phyloP scores from a whole-genome alignment of 257 asterid genomes.

The Primulina eburnea region DNA sequence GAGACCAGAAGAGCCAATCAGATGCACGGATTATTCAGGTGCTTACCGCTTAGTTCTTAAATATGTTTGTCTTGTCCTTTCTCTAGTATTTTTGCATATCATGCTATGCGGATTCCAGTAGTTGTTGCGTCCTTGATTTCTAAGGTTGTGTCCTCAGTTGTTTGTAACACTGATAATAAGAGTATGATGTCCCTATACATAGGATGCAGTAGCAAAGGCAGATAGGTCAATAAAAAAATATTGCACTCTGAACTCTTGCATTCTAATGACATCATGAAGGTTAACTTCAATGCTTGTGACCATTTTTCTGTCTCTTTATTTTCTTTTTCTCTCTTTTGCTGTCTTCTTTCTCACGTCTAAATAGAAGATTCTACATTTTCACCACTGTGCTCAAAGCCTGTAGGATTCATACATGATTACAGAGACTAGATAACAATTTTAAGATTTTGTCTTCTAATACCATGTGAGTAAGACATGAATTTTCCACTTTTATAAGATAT shows the following conservation, averaged over 20 bases:
- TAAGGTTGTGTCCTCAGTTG: neutral
- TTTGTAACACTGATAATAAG: neutral
- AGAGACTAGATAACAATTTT: too few relatives aligned
- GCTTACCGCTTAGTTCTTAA: conserved; percentile 12
- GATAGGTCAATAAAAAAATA: too few relatives aligned
- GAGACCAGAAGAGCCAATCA: conserved; percentile 93
- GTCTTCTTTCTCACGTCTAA: neutral
- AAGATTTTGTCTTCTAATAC: neutral
- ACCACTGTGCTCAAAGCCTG: neutral
- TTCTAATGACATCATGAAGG: conserved; percentile 1
- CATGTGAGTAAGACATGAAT: neutral
- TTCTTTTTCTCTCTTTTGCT: neutral
- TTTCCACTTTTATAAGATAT: too few relatives aligned
- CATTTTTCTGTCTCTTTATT: neutral
- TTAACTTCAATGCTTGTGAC: conserved; percentile 5
- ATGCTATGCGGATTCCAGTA: neutral
- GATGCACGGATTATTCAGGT: conserved; percentile 98
- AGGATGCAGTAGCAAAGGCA: neutral
- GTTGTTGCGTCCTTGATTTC: conserved; percentile 11
- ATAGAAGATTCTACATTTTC: neutral
- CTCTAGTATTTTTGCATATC: neutral
- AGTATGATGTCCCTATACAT: neutral
- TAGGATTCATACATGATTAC: too few relatives aligned
- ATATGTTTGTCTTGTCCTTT: neutral
- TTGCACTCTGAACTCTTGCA: neutral